A percentile compares a stretch with the other conserved stretches of the same genome.
These are phyloP conservation scores for Protoeuglena noctilucae DNA, from an alignment of 139 green algal genomes.

Conservation along the genomic window DNA sequence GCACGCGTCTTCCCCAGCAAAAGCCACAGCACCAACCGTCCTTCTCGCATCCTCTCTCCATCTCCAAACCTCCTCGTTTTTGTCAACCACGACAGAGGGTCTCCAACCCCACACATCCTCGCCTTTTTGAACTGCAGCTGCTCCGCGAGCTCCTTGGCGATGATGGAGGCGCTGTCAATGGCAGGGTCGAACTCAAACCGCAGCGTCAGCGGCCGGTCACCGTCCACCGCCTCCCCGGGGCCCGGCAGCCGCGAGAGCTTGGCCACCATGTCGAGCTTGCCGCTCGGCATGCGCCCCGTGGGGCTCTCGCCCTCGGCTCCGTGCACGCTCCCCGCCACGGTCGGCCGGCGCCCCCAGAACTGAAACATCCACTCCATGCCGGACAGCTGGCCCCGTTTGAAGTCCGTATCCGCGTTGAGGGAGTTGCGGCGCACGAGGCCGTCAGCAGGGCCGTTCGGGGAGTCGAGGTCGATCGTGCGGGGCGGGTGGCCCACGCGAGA, in stretches of 20 bases:
- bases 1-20: background rate
- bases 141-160: conserved; percentile 88
- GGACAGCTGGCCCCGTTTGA: background rate
- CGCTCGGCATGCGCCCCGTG: too few relatives aligned
- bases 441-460: background rate
- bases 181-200: conserved; percentile 84
- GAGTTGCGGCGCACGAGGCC: background rate
- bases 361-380: background rate
- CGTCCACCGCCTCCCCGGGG: background rate
- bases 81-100: background rate
- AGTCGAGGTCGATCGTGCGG: background rate
- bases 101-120: background rate
- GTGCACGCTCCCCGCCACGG: background rate
- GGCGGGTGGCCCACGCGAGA: too few relatives aligned
- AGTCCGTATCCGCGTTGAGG: background rate
- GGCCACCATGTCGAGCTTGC: background rate
- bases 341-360: background rate
- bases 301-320: background rate
- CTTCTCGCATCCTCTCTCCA: too few relatives aligned
- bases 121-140: conserved; percentile 19
- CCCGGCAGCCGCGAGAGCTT: background rate
- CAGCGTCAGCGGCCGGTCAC: conserved; percentile 18
- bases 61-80: background rate
- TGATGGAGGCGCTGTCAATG: conserved; percentile 61
- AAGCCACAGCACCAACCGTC: too few relatives aligned